phyloP scores from a whole-genome alignment of 1,284 basidiomycete genomes.

The Trametes polyzona region DNA sequence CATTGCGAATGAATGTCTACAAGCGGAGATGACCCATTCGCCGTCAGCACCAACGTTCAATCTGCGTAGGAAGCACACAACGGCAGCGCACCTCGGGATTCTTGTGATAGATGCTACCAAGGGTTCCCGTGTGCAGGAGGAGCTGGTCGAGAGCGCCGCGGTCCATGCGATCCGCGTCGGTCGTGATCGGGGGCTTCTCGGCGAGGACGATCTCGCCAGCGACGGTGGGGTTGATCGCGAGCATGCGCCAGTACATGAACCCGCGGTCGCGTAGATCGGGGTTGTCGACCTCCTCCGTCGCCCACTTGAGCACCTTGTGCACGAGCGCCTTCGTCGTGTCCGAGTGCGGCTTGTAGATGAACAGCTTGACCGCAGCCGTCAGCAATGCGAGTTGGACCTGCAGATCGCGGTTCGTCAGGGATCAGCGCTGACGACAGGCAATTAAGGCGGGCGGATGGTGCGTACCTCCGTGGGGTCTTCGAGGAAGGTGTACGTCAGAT shows the following conservation, averaged over 20 bases:
- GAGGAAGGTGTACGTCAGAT: slow-evolving; percentile 89
- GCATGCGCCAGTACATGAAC: slow-evolving; percentile 99
- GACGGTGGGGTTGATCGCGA: slow-evolving; percentile 90
- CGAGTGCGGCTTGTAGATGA: slow-evolving; percentile 88
- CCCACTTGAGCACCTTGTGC: slow-evolving; percentile 95
- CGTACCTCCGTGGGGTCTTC: slow-evolving; percentile 91
- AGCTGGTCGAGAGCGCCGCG: slow-evolving; percentile 92
- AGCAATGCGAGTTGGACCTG: slow-evolving; percentile 96
- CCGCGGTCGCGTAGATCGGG: slow-evolving; percentile 96
- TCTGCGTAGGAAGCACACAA: slow-evolving; percentile 6
- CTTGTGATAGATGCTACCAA: slow-evolving; percentile 88
- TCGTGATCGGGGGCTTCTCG: slow-evolving; percentile 96
- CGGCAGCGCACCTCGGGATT: slow-evolving; percentile 84
- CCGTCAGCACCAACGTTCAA: not conserved
- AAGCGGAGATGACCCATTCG: no score
- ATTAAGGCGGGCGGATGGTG: not conserved
- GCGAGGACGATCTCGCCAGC: slow-evolving; percentile 93
- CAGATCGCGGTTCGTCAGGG: no score
- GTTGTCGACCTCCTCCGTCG: slow-evolving; percentile 97
- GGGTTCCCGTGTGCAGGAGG: slow-evolving; percentile 79
- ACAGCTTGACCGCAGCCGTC: slow-evolving; percentile 96
- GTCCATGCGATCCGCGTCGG: slow-evolving; percentile 97
- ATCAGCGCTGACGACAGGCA: not conserved
- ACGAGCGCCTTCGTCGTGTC: slow-evolving; percentile 90
- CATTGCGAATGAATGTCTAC: slow-evolving; percentile 84